A percentile compares a stretch with the other conserved stretches of the same genome.
These are phyloP conservation scores for Septoria petroselini DNA, from an alignment of 2,329 filamentous ascomycete genomes.

Conservation along the genomic window DNA sequence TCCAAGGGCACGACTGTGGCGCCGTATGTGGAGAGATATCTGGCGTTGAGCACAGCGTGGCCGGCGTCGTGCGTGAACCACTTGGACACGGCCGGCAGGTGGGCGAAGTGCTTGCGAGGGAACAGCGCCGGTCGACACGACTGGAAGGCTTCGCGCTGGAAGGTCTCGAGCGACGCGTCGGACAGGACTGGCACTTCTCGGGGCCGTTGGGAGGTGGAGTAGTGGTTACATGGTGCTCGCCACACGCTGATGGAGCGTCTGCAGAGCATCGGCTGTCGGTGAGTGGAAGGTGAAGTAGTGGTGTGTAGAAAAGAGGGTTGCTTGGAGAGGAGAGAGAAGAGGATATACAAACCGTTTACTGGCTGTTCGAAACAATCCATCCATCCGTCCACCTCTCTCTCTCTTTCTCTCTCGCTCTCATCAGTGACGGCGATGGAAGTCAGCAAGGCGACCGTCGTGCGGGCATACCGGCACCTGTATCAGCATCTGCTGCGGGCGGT, in stretches of 20 bases:
- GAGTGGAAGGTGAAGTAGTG: neutral
- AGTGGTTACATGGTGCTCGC: slow-evolving; percentile 19
- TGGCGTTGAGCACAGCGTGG: slow-evolving; percentile 37
- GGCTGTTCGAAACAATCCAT: neutral
- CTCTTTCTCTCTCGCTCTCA: neutral
- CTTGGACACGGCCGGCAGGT: slow-evolving; percentile 54
- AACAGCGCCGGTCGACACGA: slow-evolving; percentile 54
- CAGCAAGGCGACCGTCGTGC: slow-evolving; percentile 20
- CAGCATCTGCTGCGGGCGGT: slow-evolving; percentile 66
- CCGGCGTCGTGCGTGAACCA: slow-evolving; percentile 53
- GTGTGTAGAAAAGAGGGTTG: too few relatives aligned
- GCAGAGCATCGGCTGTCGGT: slow-evolving; percentile 20
- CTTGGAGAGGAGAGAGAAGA: slow-evolving; percentile 1
- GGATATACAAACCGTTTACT: too few relatives aligned
- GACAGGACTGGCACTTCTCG: slow-evolving; percentile 29
- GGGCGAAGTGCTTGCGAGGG: slow-evolving; percentile 42
- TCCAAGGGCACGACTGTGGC: slow-evolving; percentile 58
- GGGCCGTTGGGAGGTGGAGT: slow-evolving; percentile 4
- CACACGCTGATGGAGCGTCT: slow-evolving; percentile 9
- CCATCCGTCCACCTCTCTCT: neutral
- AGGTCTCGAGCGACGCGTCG: slow-evolving; percentile 40
- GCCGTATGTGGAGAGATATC: slow-evolving; percentile 48
- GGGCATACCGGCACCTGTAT: slow-evolving; percentile 64
- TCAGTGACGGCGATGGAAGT: slow-evolving; percentile 11
- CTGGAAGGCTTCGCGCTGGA: slow-evolving; percentile 54